Evolutionary conservation across 257 asterid genomes (phyloP).

Genomic region (Perilla frutescens): DNA sequence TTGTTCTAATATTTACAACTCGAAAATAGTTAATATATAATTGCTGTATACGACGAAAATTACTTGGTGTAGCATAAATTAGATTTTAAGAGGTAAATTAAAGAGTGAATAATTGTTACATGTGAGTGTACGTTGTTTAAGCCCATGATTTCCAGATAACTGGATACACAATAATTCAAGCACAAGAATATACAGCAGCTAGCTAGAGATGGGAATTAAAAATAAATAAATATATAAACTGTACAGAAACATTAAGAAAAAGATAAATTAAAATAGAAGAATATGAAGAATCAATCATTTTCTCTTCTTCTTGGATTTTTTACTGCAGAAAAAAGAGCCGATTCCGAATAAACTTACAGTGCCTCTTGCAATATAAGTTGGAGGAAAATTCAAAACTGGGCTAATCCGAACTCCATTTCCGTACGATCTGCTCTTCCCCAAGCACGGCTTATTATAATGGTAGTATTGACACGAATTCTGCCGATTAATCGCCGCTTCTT

Average conservation of each 20-base stretch:
- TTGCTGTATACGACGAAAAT: no score
- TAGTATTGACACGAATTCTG: constrained; percentile 42
- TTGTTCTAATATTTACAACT: not conserved
- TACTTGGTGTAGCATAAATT: no score
- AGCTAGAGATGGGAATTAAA: no score
- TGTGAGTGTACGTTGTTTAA: not conserved
- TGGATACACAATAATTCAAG: constrained; percentile 30
- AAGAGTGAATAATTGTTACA: not conserved
- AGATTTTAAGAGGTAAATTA: no score
- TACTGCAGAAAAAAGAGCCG: constrained; percentile 68
- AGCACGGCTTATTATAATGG: constrained; percentile 43
- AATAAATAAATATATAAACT: constrained; percentile 15
- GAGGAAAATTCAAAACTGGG: constrained; percentile 79
- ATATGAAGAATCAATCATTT: constrained; percentile 37
- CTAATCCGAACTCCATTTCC: constrained; percentile 60
- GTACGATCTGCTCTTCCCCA: constrained; percentile 60
- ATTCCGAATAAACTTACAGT: constrained; percentile 67
- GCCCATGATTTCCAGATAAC: constrained; percentile 12
- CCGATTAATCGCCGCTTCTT: constrained; percentile 44
- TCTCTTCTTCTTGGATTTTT: constrained; percentile 80
- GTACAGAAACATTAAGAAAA: constrained; percentile 20
- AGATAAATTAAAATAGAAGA: not conserved
- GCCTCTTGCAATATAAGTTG: constrained; percentile 67
- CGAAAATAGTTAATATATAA: no score
- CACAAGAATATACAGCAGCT: not conserved